phyloP scores from a whole-genome alignment of 495 filamentous ascomycete genomes.

The Glonium stellatum region DNA sequence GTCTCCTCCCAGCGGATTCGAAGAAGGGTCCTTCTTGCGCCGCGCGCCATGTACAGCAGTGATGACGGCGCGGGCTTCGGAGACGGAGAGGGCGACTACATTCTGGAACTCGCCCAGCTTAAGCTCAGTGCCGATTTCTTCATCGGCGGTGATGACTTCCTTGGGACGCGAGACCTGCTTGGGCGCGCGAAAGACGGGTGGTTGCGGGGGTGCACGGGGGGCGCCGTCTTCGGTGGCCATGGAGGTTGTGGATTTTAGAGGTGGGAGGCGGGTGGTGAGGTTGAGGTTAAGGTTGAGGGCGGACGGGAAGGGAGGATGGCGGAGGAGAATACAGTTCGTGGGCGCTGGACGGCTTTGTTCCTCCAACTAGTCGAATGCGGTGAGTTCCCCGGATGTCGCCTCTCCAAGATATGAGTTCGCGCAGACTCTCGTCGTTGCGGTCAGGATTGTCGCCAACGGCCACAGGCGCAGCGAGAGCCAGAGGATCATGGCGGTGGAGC shows the following conservation, averaged over 20 bases:
- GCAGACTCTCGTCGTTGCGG: too few species aligned
- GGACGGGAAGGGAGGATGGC: too few species aligned
- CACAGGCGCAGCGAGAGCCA: too few species aligned
- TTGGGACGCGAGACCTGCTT: conserved; percentile 25
- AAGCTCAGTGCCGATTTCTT: conserved; percentile 76
- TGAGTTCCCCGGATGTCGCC: not conserved
- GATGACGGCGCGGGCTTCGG: conserved; percentile 85
- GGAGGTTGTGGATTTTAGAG: not conserved
- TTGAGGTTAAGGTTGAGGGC: not conserved
- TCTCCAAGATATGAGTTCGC: too few species aligned
- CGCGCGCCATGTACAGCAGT: conserved; percentile 75
- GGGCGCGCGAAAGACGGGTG: conserved; percentile 22
- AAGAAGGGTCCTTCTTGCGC: conserved; percentile 54
- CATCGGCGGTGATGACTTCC: conserved; percentile 64
- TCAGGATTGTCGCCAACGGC: too few species aligned
- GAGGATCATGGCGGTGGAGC: too few species aligned
- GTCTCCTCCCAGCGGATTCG: conserved; percentile 38
- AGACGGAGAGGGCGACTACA: conserved; percentile 79
- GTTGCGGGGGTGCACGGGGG: not conserved
- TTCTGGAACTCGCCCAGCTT: conserved; percentile 87
- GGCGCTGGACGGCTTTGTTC: conserved; percentile 8
- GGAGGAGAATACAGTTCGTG: not conserved
- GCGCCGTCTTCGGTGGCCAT: conserved; percentile 9
- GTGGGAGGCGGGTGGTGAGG: not conserved
- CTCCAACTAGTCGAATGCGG: not conserved